Evolutionary conservation across 148 eudicot genomes (phyloP), one percentile per base, ranked within the genome.

Genomic region (Hydrangea macrophylla): DNA sequence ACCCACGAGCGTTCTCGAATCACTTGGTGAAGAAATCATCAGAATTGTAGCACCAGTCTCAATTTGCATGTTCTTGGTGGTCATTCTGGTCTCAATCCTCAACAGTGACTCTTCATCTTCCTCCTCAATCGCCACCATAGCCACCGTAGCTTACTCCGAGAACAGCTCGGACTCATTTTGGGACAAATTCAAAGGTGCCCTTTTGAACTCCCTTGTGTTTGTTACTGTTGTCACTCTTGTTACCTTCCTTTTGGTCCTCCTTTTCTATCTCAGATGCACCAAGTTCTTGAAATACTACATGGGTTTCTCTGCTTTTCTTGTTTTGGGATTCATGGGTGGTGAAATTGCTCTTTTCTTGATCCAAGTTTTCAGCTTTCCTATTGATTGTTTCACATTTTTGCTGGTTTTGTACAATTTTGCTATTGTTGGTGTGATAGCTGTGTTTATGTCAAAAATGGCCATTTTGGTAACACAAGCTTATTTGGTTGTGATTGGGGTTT

Each of bases 111-210:
- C 68, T 23, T 70, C 78, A 51, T 65, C 73, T 27, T 58, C 81
- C 1, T 62, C 79, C 12, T 86, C 99, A 62, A 74, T 89, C 62
- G 44, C 82, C 69, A 68, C 90, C 37, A 84, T 92, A 39, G 92
- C 94, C 73, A 84, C 88, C 37, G 57, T 87, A 33, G 97, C 92
- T 18, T 95, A 89, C 77, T 65, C 78, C 59, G 97, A 95, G 77
- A 68, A 33, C 75, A 68, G 62, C 51, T 87, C 96, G 25, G 94
- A 89, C 48, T 85, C 97, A 57, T 59, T 70, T 30, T 89, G 87
- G 90, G 96, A 87, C 60, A 89, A 95, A 81, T 73, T 91, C 69
- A 55, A 84, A 84, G 96, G 96, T 66, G 99, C 99, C 80, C 82
- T 91, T 48, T 84, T 95, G 70, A 91, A 89, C 48, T 85, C 97